Evolutionary conservation across 208 protist genomes (phyloP), one percentile per base, ranked within the genome.

Genomic region (Crithidia expoeki): DNA sequence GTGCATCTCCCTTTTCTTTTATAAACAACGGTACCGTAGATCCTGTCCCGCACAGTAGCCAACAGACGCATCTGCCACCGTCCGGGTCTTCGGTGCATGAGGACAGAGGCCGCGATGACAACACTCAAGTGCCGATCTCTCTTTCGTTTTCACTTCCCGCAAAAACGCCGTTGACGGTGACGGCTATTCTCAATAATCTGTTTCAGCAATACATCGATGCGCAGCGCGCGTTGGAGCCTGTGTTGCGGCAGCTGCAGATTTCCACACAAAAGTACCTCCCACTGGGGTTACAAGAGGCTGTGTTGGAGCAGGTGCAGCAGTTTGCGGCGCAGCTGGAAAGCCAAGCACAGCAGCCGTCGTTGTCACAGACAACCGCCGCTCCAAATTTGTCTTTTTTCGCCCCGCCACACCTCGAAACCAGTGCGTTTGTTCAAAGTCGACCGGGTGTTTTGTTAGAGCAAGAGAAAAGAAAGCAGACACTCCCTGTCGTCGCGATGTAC

Each of bases 141-240:
- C n/a, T n/a, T n/a, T n/a, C n/a, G n/a, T n/a, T n/a, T n/a, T n/a
- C n/a, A n/a, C n/a, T n/a, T n/a, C n/a, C n/a, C n/a, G n/a, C n/a
- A n/a, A n/a, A n/a, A n/a, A n/a, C 47, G 10, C 57, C 25, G 33
- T 34, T 46, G 9, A 44, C 34, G 16, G 33, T 21, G 2, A 23
- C 42, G 1, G 36, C 55, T 27, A 47, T 40, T 2, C 59, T 74
- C 25, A 21, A 30, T 7, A 19, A 25, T 14, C 59, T 74, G 17
- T 62, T 74, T 30, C 49, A 59, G 50, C 59, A 67, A 36, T 74
- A 74, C 59, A 33, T 74, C 25, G 59, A 53, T 5, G 68, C 68
- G 30, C 68, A 74, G 58, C 59, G 68, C 12, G 59, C 59, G 21
- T n/a, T 60, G 38, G 27, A 60, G 49, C 49, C 59, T 21, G 32